Evolutionary conservation across 805 yeast genomes (phyloP).

Genomic region (Candida coleopterorum): DNA sequence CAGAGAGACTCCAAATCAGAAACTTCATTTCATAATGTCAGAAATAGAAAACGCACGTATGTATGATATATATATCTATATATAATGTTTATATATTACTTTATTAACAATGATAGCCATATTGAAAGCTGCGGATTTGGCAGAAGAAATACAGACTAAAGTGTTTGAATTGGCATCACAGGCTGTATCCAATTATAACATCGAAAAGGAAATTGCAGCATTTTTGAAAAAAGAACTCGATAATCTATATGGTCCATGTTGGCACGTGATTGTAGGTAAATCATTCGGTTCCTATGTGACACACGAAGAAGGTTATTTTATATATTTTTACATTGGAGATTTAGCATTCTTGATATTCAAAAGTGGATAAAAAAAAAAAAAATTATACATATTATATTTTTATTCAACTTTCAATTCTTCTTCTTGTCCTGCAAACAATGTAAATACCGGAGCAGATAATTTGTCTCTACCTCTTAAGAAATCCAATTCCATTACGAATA

Average conservation of each 20-base stretch:
- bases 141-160: constrained; percentile 48
- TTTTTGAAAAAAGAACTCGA: constrained; percentile 64
- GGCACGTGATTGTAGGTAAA: constrained; percentile 82
- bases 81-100: too few relatives aligned
- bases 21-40: too few relatives aligned
- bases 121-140: constrained; percentile 40
- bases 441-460: constrained; percentile 82
- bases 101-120: constrained; percentile 34
- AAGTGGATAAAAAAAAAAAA: constrained; percentile 36
- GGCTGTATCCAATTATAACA: constrained; percentile 36
- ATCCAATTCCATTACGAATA: constrained; percentile 90
- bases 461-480: constrained; percentile 91
- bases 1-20: too few relatives aligned
- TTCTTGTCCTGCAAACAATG: constrained; percentile 78
- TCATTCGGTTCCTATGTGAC: constrained; percentile 77
- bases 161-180: constrained; percentile 44
- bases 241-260: constrained; percentile 58
- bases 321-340: constrained; percentile 67
- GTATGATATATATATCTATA: too few relatives aligned
- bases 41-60: constrained; percentile 10
- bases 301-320: constrained; percentile 69
- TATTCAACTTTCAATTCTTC: constrained; percentile 33
- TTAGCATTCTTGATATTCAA: constrained; percentile 66
- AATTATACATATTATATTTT: background rate
- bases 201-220: constrained; percentile 63